A percentile compares a stretch with the other conserved stretches of the same genome.
phyloP scores from a whole-genome alignment of 495 filamentous ascomycete species.

The Neurospora sublineolata region DNA sequence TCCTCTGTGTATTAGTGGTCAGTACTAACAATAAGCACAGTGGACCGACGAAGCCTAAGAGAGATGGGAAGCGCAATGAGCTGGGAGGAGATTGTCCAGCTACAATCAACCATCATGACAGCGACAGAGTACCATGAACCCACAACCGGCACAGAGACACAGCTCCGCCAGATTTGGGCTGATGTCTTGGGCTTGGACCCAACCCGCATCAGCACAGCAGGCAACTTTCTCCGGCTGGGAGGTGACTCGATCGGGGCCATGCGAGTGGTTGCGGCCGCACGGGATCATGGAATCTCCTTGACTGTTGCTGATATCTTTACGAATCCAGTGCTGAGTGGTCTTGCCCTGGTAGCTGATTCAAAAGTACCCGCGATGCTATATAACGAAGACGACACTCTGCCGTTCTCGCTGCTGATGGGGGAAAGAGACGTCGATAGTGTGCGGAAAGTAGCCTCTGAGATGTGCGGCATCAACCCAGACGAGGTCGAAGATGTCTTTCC shows the following conservation, averaged over 20 bases:
- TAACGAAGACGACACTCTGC: slow-evolving; percentile 4
- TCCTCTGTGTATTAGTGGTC: neutral
- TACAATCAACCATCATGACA: neutral
- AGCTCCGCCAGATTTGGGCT: slow-evolving; percentile 17
- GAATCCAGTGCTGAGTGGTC: slow-evolving; percentile 15
- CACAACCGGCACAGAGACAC: slow-evolving; percentile 9
- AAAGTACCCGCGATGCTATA: neutral
- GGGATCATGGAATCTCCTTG: slow-evolving; percentile 35
- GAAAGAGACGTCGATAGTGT: neutral
- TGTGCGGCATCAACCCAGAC: slow-evolving; percentile 31
- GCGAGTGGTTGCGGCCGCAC: slow-evolving; percentile 49
- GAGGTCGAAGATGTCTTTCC: slow-evolving; percentile 48
- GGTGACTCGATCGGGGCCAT: slow-evolving; percentile 60
- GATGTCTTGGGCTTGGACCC: slow-evolving; percentile 13
- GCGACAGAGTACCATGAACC: neutral
- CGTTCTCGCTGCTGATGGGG: slow-evolving; percentile 29
- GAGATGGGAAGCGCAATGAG: neutral
- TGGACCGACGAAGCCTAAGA: neutral
- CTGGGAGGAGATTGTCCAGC: neutral
- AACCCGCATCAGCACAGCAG: slow-evolving; percentile 28
- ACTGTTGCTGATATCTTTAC: slow-evolving; percentile 42
- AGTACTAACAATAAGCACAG: neutral
- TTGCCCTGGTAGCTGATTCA: slow-evolving; percentile 3
- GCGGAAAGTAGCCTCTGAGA: slow-evolving; percentile 7
- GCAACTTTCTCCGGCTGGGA: slow-evolving; percentile 48